phyloP scores from a whole-genome alignment of 352 stramenopile species.

The Thraustotheca clavata region DNA sequence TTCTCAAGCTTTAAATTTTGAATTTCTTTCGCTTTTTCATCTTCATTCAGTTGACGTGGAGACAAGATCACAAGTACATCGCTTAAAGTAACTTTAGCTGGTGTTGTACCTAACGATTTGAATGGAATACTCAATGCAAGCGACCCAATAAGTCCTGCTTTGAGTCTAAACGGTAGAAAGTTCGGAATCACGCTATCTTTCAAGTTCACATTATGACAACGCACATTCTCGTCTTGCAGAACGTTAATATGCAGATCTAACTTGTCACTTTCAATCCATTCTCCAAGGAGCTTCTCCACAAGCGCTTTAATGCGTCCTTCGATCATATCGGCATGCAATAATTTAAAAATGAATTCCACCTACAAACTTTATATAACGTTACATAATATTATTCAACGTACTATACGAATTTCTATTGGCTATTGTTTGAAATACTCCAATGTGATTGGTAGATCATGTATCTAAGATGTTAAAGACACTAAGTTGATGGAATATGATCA shows the following conservation, averaged over 20 bases:
- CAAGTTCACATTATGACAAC: slow-evolving; percentile 81
- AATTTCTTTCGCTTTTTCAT: slow-evolving; percentile 27
- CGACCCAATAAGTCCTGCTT: slow-evolving; percentile 78
- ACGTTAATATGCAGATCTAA: slow-evolving; percentile 82
- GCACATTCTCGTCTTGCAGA: slow-evolving; percentile 79
- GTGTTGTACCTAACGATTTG: slow-evolving; percentile 62
- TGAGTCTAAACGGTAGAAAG: slow-evolving; percentile 79
- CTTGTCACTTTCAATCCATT: slow-evolving; percentile 83
- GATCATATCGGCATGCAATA: no score
- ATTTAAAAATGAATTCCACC: no score
- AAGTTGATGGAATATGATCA: background rate
- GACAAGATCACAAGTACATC: slow-evolving; percentile 77
- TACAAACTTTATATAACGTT: no score
- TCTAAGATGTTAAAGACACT: background rate
- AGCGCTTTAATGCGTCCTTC: slow-evolving; percentile 83
- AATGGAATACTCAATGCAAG: slow-evolving; percentile 81
- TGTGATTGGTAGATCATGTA: background rate
- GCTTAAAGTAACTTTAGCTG: slow-evolving; percentile 82
- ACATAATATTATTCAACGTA: no score
- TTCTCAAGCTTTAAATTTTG: slow-evolving; percentile 50
- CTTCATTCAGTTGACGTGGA: slow-evolving; percentile 59
- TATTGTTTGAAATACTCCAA: background rate
- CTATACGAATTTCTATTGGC: background rate
- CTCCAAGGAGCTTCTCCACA: slow-evolving; percentile 73
- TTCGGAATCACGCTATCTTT: slow-evolving; percentile 71